Evolutionary conservation across 352 stramenopile genomes (phyloP), one percentile per base, ranked within the genome.

Genomic region (Pythium phragmitis): DNA sequence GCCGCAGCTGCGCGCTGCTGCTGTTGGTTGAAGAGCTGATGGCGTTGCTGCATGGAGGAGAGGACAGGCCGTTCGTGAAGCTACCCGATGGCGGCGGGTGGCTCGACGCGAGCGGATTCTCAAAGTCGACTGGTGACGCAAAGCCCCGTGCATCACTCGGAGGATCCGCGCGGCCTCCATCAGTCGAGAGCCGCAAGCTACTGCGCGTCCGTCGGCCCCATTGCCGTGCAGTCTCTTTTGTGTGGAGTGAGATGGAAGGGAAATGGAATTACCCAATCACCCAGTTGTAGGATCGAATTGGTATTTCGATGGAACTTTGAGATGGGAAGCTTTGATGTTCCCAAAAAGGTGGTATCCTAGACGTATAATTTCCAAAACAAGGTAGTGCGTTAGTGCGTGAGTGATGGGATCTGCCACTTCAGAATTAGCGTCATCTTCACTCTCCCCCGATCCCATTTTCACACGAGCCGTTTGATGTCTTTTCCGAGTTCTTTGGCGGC

Each of bases 391-490:
- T 55, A n/a, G 5, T 5, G 3, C 5, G 16, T 5, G 4, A n/a
- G 11, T n/a, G 39, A 19, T 19, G 39, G 16, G 11, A n/a, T n/a
- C 39, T 11, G 39, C 16, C 39, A 45, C 39, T 45, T 45, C 16
- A 3, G 39, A n/a, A n/a, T n/a, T n/a, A n/a, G n/a, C n/a, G n/a
- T n/a, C n/a, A n/a, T n/a, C n/a, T n/a, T n/a, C n/a, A n/a, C n/a
- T 12, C 11, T 45, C 39, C 16, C 4, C 39, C 39, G 11, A n/a
- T n/a, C n/a, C n/a, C n/a, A n/a, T n/a, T n/a, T n/a, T n/a, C n/a
- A n/a, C 80, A 91, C 63, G 79, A 92, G 59, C 80, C 81, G 37
- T 91, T 89, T 50, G 85, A 92, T 56, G 79, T 92, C 59, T 94
- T 91, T 61, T 92, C 81, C 34, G 79, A 90, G 66, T 89, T 90